Conservation (phyloP, 2,329 filamentous ascomycete genomes). For the Aaosphaeria arxii region DNA sequence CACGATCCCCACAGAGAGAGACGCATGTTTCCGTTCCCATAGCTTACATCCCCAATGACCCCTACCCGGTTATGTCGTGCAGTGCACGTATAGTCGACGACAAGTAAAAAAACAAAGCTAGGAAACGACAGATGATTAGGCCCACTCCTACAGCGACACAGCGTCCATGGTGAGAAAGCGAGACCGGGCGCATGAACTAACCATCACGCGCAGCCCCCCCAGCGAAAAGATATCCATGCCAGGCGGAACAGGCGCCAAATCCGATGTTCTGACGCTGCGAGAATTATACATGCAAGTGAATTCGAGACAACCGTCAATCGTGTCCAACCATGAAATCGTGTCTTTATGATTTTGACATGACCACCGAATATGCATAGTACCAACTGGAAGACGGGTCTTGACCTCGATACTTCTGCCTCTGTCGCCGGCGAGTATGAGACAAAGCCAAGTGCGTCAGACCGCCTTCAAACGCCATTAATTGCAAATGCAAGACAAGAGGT, state of each 20-base stretch:
- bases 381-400: constrained; percentile 9
- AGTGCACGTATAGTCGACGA: not conserved
- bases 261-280: not conserved
- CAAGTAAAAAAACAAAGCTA: not conserved
- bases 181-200: not conserved
- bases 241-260: not conserved
- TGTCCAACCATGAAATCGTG: constrained; percentile 22
- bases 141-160: not conserved
- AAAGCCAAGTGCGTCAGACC: constrained; percentile 10
- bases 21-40: not conserved
- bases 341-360: constrained; percentile 11
- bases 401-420: constrained; percentile 12
- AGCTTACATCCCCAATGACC: not conserved
- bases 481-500: constrained; percentile 8
- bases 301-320: constrained; percentile 15
- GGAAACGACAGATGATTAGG: not conserved
- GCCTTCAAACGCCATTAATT: constrained; percentile 5
- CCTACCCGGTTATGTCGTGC: not conserved
- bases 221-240: not conserved
- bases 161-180: not conserved
- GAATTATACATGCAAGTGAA: constrained; percentile 5
- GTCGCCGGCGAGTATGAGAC: constrained; percentile 13
- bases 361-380: not conserved
- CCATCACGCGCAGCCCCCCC: not conserved
- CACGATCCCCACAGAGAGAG: not conserved